Evolutionary conservation across 2,329 filamentous ascomycete genomes (phyloP), one percentile per base, ranked within the genome.

Genomic region (Tolypocladium guangdongense): DNA sequence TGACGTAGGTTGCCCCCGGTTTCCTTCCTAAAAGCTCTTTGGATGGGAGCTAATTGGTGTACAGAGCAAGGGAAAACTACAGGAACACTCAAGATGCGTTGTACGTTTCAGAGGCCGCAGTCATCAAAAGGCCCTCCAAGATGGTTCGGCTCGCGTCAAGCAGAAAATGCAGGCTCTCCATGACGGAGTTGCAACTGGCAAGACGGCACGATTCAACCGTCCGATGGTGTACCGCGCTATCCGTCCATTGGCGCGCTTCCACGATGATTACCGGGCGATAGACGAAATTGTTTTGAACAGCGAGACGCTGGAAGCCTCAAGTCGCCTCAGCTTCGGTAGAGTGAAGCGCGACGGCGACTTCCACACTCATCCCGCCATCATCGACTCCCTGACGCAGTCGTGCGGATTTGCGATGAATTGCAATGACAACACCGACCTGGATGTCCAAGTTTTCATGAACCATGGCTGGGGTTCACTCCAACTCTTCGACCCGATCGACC

Each of bases 391-490:
- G 16, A 48, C 52, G 8, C 57, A 59, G n/a, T 45, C 53, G 2
- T 54, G 47, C 3, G 79, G 79, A 20, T 82, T 81, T 64, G 76
- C 81, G 54, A 70, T 80, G 61, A 82, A 82, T 58, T 77, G 72
- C 8, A 78, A 76, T 10, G 78, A 81, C 59, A 75, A 68, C 32
- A 68, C 79, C n/a, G 78, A 82, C 60, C 77, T 76, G 11, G 69
- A 73, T 30, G 74, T 78, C 55, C 70, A 77, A 55, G 75, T 80
- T 48, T 81, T 71, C 64, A 78, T 82, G 58, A 79, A 76, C 22
- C 78, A 81, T 61, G 78, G 78, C 45, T 82, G 78, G 78, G 74
- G 74, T 49, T 76, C 73, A 8, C 64, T 80, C 60, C 68, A 74
- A 47, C 74, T 81, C 58, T 69, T 73, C 4, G 75, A 78, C 63